Percentiles rank a stretch among this genome's conserved stretches.
phyloP scores from a whole-genome alignment of 2,329 filamentous ascomycete species.

The Monilinia vaccinii-corymbosi region DNA sequence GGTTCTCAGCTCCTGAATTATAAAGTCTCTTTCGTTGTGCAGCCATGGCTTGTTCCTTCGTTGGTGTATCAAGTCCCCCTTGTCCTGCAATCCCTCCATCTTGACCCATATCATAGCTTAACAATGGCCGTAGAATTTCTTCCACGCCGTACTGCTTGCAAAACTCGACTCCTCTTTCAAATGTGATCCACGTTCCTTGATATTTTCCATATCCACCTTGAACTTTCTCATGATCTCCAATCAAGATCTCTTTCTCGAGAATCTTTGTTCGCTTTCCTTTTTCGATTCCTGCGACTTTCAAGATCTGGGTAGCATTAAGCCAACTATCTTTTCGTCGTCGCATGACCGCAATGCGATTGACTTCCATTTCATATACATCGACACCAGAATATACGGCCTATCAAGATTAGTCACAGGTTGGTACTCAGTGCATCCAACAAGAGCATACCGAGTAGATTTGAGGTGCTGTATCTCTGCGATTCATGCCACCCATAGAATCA shows the following conservation, averaged over 20 bases:
- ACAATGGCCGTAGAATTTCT: constrained; percentile 61
- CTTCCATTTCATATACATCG: constrained; percentile 97
- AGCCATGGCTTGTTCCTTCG: constrained; percentile 98
- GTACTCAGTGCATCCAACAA: constrained; percentile 8
- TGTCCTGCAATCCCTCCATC: constrained; percentile 64
- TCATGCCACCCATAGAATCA: constrained; percentile 21
- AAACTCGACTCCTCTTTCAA: constrained; percentile 83
- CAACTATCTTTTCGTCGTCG: constrained; percentile 88
- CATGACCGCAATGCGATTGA: constrained; percentile 91
- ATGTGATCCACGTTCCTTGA: constrained; percentile 97
- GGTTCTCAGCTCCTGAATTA: constrained; percentile 61
- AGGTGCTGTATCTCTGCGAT: constrained; percentile 31
- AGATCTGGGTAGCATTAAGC: constrained; percentile 96
- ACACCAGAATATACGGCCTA: constrained; percentile 90
- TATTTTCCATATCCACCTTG: constrained; percentile 98
- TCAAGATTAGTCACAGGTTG: not conserved
- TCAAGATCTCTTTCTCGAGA: constrained; percentile 93
- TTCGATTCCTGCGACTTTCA: constrained; percentile 94
- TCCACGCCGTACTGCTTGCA: constrained; percentile 75
- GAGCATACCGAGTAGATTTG: constrained; percentile 53
- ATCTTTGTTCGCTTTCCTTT: constrained; percentile 98
- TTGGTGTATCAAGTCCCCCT: constrained; percentile 82
- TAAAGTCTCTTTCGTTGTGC: constrained; percentile 90
- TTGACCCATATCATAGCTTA: constrained; percentile 73
- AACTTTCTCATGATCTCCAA: constrained; percentile 95